A percentile compares a stretch with the other conserved stretches of the same genome.
phyloP scores from a whole-genome alignment of 1,284 basidiomycete species.

The Sporisorium iseilematis-ciliati region DNA sequence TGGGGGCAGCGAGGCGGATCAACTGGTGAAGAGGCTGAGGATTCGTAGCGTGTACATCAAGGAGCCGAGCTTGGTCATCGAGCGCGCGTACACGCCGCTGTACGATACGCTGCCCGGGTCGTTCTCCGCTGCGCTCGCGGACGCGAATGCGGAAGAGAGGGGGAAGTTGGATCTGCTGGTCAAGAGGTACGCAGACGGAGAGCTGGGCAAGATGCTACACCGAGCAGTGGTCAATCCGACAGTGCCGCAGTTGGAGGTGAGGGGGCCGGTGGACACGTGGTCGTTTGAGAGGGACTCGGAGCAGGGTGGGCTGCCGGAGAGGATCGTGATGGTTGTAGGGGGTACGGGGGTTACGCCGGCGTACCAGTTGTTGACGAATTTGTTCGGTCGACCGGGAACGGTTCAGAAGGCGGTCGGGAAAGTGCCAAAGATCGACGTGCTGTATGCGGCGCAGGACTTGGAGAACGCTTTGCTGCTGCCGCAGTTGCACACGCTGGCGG shows the following conservation, averaged over 20 bases:
- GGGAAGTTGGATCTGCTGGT: conserved; percentile 42
- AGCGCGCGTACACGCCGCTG: conserved; percentile 58
- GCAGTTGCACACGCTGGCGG: conserved; percentile 30
- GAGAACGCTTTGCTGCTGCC: conserved; percentile 41
- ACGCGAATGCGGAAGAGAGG: neutral
- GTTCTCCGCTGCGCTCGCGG: conserved; percentile 5
- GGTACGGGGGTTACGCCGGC: conserved; percentile 59
- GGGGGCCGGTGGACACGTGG: conserved; percentile 58
- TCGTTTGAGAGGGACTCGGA: conserved; percentile 24
- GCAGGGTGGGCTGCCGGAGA: conserved; percentile 15
- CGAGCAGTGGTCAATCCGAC: conserved; percentile 20
- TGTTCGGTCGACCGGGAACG: conserved; percentile 23
- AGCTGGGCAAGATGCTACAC: conserved; percentile 49
- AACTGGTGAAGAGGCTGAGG: conserved; percentile 13
- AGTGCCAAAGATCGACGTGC: conserved; percentile 34
- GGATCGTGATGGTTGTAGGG: conserved; percentile 48
- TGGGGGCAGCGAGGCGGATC: neutral
- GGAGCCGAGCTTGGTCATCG: conserved; percentile 55
- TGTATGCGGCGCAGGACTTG: conserved; percentile 37
- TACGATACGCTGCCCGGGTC: conserved; percentile 42
- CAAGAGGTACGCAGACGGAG: conserved; percentile 57
- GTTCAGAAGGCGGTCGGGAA: too few species aligned
- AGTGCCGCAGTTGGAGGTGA: conserved; percentile 34
- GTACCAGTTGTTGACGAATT: conserved; percentile 51
- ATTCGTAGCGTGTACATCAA: conserved; percentile 52